Base-by-base conservation (phyloP, 345 rosid species). In the Citrus trifoliata region DNA sequence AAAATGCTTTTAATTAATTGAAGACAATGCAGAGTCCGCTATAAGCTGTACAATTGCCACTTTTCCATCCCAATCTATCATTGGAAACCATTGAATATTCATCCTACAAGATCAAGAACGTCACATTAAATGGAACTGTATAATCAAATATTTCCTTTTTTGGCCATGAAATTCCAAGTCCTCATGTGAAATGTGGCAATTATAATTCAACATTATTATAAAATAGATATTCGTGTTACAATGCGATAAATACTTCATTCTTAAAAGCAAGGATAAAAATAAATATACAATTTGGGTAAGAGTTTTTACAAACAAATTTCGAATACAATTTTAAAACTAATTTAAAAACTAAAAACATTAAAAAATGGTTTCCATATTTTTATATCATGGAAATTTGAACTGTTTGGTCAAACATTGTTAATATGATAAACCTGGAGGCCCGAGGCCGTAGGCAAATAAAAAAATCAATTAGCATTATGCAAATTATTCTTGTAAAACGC, bases 31-130 rank as follows among this genome's bases (percentile, higher is more conserved):
- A 8, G 10, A 16, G 14, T 76, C 64, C 9, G 35, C 72, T 53
- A 66, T 21, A 63, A 59, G 37, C 18, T 37, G 67, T 37, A 60
- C 10, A 40, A 10, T 38, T 24, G 56, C 70, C 30, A 71, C 51
- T 64, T 70, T 81, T 53, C 65, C 46, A 53, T 76, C 79, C 70
- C 67, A 74, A 74, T 73, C 62, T 46, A 74, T 61, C 60, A 73
- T 40, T 13, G 21, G 24, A 46, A n/a, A 67, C 6, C 42, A 22
- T 33, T 19, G 16, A 59, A 9, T 53, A 16, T 53, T 32, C 28
- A 10, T 10, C 48, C 46, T 32, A 9, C 60, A 46, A 30, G 3
- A 10, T 22, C 46, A 32, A 48, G n/a, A 51, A 18, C 24, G n/a
- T 67, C 46, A 24, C 56, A 25, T 40, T 19, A 61, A 38, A 60